Evolutionary conservation across 1,284 basidiomycete species (phyloP).

Genomic region (Marasmius oreades): DNA sequence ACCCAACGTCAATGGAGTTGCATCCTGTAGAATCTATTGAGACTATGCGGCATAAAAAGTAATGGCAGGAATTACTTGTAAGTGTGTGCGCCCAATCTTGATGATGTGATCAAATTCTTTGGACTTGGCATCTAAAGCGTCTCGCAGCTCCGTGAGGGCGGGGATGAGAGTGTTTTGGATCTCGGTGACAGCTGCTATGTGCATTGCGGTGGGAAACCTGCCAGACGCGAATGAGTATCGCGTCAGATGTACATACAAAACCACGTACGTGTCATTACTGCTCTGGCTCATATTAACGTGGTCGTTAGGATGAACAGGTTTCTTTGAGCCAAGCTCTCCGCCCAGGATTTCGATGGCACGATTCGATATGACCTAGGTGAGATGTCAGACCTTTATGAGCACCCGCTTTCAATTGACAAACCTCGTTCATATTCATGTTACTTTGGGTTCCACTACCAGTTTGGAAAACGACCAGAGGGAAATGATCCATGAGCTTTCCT

Average conservation of each 20-base stretch:
- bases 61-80: constrained; percentile 53
- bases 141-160: constrained; percentile 79
- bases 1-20: constrained; percentile 95
- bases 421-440: constrained; percentile 99
- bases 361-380: constrained; percentile 88
- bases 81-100: constrained; percentile 98
- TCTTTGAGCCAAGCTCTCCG: constrained; percentile 94
- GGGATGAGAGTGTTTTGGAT: constrained; percentile 82
- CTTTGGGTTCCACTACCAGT: constrained; percentile 99
- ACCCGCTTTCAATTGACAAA: constrained; percentile 19
- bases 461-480: constrained; percentile 99
- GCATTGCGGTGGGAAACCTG: constrained; percentile 99
- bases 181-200: constrained; percentile 93
- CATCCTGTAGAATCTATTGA: constrained; percentile 61
- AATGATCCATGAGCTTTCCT: constrained; percentile 92
- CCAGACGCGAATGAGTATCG: background rate
- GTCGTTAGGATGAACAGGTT: constrained; percentile 98
- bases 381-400: constrained; percentile 1
- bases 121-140: constrained; percentile 82
- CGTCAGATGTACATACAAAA: constrained; percentile 3
- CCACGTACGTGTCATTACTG: constrained; percentile 90
- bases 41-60: background rate
- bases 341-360: constrained; percentile 97
- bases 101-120: constrained; percentile 87
- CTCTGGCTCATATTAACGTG: constrained; percentile 99